Evolutionary conservation across 345 rosid genomes (phyloP).

Genomic region (Acer saccharum): DNA sequence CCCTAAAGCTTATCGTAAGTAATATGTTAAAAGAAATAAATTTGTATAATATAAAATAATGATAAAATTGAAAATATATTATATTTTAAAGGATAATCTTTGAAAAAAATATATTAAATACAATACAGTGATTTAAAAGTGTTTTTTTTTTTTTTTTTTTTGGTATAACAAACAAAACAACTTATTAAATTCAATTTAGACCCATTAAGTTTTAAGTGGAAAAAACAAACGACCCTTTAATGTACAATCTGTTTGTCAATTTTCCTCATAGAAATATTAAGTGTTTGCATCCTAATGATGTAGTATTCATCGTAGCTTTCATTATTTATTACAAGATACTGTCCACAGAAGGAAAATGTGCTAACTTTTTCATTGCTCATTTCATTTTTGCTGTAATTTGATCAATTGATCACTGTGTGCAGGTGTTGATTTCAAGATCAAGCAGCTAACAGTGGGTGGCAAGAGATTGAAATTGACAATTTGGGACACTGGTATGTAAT

Average conservation of each 20-base stretch:
- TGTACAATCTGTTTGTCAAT: not conserved
- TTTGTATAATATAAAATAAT: no score
- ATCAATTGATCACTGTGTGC: not conserved
- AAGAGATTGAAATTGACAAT: constrained; percentile 89
- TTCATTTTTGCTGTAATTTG: not conserved
- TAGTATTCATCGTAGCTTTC: not conserved
- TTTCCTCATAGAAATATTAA: not conserved
- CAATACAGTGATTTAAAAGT: no score
- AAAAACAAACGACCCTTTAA: not conserved
- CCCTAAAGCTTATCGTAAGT: no score
- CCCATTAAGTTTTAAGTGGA: no score
- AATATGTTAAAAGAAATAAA: no score
- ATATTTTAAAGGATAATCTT: no score
- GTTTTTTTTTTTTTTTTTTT: no score
- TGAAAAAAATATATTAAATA: no score
- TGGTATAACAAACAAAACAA: no score
- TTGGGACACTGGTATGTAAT: constrained; percentile 86
- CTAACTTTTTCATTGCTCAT: not conserved
- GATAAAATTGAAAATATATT: no score
- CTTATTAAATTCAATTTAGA: no score
- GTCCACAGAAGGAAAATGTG: not conserved
- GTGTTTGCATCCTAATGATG: not conserved
- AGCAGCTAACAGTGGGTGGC: constrained; percentile 74
- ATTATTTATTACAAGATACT: not conserved
- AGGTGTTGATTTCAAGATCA: constrained; percentile 99